Evolutionary conservation across 1,139 yeast species (phyloP).

Genomic region (Debaryomyces nepalensis): DNA sequence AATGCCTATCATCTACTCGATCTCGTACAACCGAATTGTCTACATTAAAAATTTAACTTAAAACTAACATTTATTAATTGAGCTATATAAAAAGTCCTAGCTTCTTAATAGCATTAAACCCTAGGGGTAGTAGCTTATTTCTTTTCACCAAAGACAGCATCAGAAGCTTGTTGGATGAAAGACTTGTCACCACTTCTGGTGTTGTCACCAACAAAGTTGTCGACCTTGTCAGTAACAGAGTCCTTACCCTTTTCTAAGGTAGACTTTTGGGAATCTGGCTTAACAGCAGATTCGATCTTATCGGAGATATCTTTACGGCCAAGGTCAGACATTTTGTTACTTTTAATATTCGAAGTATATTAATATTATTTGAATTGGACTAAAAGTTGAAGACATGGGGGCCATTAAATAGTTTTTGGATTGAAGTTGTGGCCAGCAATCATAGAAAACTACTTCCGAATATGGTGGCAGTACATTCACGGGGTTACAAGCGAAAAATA

Average conservation of each 20-base stretch:
- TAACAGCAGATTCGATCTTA: slow-evolving; percentile 41
- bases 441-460: neutral
- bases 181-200: slow-evolving; percentile 42
- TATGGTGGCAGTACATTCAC: neutral
- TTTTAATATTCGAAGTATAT: neutral
- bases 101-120: too few relatives aligned
- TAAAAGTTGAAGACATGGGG: neutral
- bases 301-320: slow-evolving; percentile 52
- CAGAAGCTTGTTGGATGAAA: slow-evolving; percentile 48
- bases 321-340: slow-evolving; percentile 42
- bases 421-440: neutral
- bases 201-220: slow-evolving; percentile 42
- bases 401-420: slow-evolving; percentile 9
- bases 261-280: slow-evolving; percentile 49
- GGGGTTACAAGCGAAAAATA: neutral
- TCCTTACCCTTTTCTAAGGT: slow-evolving; percentile 44
- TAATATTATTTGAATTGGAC: neutral
- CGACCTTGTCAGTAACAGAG: slow-evolving; percentile 38
- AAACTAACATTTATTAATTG: too few relatives aligned
- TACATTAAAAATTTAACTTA: neutral
- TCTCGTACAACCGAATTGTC: too few relatives aligned
- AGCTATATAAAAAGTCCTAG: too few relatives aligned
- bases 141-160: slow-evolving; percentile 38
- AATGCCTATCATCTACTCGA: too few relatives aligned
- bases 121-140: neutral